phyloP scores from a whole-genome alignment of 805 yeast species.

The Isabelozyma rhagii region DNA sequence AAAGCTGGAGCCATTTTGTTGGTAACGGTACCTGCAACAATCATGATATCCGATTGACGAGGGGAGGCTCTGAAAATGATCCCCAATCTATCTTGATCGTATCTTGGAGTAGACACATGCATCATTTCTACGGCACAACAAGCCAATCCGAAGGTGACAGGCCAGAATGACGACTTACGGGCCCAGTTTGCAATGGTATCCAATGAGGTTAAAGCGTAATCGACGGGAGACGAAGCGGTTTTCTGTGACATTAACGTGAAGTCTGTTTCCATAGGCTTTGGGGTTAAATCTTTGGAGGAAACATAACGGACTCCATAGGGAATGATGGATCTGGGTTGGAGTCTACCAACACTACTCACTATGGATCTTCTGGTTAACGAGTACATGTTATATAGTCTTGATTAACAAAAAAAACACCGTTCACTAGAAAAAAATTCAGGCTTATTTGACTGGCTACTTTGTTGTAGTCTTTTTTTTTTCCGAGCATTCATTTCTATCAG shows the following conservation, averaged over 20 bases:
- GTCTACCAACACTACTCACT: conserved; percentile 15
- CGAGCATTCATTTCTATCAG: conserved; percentile 22
- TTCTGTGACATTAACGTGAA: conserved; percentile 68
- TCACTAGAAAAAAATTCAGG: neutral
- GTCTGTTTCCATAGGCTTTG: conserved; percentile 58
- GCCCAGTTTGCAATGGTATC: conserved; percentile 90
- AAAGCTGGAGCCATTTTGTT: conserved; percentile 93
- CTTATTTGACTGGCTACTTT: neutral
- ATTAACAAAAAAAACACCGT: too few species aligned
- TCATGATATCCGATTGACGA: conserved; percentile 88
- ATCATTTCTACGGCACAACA: conserved; percentile 96
- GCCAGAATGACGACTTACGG: conserved; percentile 89
- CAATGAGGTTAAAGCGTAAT: conserved; percentile 76
- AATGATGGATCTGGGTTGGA: conserved; percentile 10
- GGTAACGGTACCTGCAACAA: conserved; percentile 88
- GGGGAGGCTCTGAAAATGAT: conserved; percentile 93
- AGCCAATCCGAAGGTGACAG: conserved; percentile 86
- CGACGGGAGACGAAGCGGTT: conserved; percentile 54
- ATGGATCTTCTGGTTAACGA: conserved; percentile 24
- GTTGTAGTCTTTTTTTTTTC: conserved; percentile 8
- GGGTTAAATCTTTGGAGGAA: conserved; percentile 44
- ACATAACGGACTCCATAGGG: conserved; percentile 20
- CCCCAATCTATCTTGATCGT: conserved; percentile 89
- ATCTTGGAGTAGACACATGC: conserved; percentile 89
- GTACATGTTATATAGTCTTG: conserved; percentile 14